Conservation (phyloP, 75 land plant species). For the Cupressus sempervirens region DNA sequence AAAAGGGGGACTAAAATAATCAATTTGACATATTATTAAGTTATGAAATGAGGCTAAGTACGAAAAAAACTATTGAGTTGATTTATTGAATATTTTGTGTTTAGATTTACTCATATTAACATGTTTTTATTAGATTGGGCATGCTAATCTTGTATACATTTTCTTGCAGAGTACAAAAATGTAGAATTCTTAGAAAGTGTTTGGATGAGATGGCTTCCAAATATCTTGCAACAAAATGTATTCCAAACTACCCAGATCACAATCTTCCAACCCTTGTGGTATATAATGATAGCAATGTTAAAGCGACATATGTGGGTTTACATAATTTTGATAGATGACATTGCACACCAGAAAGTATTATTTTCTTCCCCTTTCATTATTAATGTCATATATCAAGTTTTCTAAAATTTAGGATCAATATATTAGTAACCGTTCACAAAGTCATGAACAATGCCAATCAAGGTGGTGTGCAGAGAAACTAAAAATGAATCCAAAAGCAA, state of each 20-base stretch:
- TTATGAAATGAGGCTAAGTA: background rate
- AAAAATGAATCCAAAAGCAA: too few species aligned
- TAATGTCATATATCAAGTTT: background rate
- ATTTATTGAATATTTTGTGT: background rate
- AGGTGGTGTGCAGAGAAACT: too few species aligned
- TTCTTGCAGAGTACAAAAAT: slow-evolving; percentile 63
- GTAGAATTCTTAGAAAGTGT: slow-evolving; percentile 64
- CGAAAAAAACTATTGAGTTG: background rate
- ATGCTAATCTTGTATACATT: slow-evolving; percentile 3
- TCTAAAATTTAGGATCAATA: background rate
- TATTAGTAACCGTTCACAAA: background rate
- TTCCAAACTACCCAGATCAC: slow-evolving; percentile 87
- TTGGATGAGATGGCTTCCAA: slow-evolving; percentile 76
- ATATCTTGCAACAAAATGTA: slow-evolving; percentile 91
- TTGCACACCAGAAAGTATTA: slow-evolving; percentile 91
- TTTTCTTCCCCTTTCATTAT: background rate
- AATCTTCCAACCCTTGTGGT: slow-evolving; percentile 86
- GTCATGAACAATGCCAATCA: background rate
- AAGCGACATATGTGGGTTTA: slow-evolving; percentile 83
- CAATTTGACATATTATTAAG: background rate
- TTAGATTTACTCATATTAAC: background rate
- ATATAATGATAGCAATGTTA: slow-evolving; percentile 77
- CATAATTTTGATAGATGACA: slow-evolving; percentile 64
- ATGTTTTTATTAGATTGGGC: background rate
- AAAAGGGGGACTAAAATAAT: background rate